These are phyloP conservation scores for Fusarium sororula DNA, from an alignment of 2,329 filamentous ascomycete species.

Conservation along the genomic window DNA sequence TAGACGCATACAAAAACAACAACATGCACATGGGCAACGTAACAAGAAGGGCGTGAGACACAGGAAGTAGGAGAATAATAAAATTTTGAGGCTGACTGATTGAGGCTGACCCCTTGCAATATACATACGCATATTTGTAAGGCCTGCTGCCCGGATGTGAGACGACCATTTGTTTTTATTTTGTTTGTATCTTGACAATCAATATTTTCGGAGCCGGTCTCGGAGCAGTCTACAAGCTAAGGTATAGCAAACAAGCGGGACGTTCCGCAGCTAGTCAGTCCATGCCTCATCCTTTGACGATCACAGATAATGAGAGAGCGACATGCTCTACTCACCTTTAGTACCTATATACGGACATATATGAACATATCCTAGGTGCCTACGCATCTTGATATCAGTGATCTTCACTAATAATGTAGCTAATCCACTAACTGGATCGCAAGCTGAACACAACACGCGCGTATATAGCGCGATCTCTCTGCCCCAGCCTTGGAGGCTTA, in stretches of 20 bases:
- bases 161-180: neutral
- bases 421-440: neutral
- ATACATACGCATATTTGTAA: neutral
- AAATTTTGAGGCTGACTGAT: neutral
- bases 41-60: neutral
- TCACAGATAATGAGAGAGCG: neutral
- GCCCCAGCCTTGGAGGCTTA: slow-evolving; percentile 1
- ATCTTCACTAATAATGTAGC: neutral
- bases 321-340: neutral
- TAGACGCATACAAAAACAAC: neutral
- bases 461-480: slow-evolving; percentile 11
- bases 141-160: neutral
- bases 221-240: slow-evolving; percentile 3
- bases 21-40: neutral
- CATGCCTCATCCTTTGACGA: neutral
- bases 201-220: neutral
- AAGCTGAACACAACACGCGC: slow-evolving; percentile 12
- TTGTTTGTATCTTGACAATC: neutral
- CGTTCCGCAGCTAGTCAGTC: slow-evolving; percentile 35
- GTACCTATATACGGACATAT: neutral
- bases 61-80: neutral
- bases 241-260: slow-evolving; percentile 29
- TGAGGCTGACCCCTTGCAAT: neutral
- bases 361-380: neutral
- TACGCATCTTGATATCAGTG: neutral